Evolutionary conservation across 2,329 filamentous ascomycete genomes (phyloP), one percentile per base, ranked within the genome.

Genomic region (Colletotrichum paranaense): DNA sequence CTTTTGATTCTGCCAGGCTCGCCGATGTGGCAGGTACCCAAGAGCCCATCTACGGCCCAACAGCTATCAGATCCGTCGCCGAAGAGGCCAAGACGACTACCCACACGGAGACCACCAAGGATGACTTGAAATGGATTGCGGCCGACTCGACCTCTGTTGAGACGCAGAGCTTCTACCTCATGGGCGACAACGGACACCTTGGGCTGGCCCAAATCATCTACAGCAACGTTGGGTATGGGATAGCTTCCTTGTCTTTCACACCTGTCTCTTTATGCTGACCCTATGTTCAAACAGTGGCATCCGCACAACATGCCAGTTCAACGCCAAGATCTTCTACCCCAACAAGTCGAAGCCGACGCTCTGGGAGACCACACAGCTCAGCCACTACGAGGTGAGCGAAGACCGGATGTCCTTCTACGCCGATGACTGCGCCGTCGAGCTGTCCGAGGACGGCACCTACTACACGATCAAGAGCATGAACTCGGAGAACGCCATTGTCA

Each of bases 111-210:
- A 84, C 95, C 78, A 91, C 88, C 76, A 93, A 92, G 78, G 88
- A 95, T 58, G 92, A 97, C 82, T 84, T 98, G 80, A 93, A 92
- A 86, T 99, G 97, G 97, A 86, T 87, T 78, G 91, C 89, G 30
- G 89, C 95, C 87, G 92, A 95, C 77, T 93, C 92, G 79, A 98
- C 97, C 76, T 93, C 90, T 80, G 97, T 98, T 78, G 97, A 99
- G 88, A 98, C 95, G 35, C 93, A 98, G 86, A 95, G 90, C 75
- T 99, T 98, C 86, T 99, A 99, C 86, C 85, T 98, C 80, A 92
- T 92, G 84, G 88, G 93, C 68, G 94, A 98, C 75, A 91, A 87
- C 73, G 97, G 97, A 63, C 88, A 92, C 75, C 83, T 95, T 76
- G 94, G 89, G 66, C 90, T 98, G 83, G 91, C 91, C 74, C 97